phyloP scores from a whole-genome alignment of 2,329 filamentous ascomycete genomes.

The Alternaria burnsii region DNA sequence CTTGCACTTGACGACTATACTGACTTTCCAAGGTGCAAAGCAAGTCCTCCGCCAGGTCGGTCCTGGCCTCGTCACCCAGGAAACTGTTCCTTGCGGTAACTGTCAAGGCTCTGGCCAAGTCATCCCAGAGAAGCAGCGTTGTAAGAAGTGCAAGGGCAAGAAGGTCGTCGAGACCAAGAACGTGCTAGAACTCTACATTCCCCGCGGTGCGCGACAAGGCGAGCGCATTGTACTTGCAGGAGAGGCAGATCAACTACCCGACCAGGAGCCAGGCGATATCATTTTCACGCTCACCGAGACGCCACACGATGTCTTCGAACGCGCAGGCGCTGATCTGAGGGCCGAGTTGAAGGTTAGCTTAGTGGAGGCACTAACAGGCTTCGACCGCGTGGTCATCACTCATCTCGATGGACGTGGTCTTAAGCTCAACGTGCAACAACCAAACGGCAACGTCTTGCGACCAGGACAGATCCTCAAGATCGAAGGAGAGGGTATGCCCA shows the following conservation, averaged over 20 bases:
- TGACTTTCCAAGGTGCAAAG: slow-evolving; percentile 65
- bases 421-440: slow-evolving; percentile 75
- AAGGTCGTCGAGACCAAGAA: slow-evolving; percentile 88
- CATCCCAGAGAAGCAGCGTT: slow-evolving; percentile 95
- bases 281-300: slow-evolving; percentile 87
- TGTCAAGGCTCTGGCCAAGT: slow-evolving; percentile 87
- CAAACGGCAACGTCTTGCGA: slow-evolving; percentile 76
- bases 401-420: slow-evolving; percentile 95
- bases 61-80: slow-evolving; percentile 83
- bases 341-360: slow-evolving; percentile 83
- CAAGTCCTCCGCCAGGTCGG: slow-evolving; percentile 84
- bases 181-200: slow-evolving; percentile 95
- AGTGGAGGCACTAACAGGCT: slow-evolving; percentile 84
- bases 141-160: slow-evolving; percentile 98
- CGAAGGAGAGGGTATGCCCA: slow-evolving; percentile 90
- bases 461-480: slow-evolving; percentile 89
- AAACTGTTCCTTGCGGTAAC: slow-evolving; percentile 79
- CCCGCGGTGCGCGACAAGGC: slow-evolving; percentile 78
- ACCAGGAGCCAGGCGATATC: slow-evolving; percentile 90
- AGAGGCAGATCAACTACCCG: slow-evolving; percentile 91
- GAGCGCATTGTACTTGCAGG: slow-evolving; percentile 90
- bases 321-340: slow-evolving; percentile 83
- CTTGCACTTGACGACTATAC: background rate
- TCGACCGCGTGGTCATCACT: slow-evolving; percentile 87
- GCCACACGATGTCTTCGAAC: slow-evolving; percentile 80